Percentiles rank a stretch among this genome's conserved stretches.
Conservation (phyloP, 163 green algal species). For the Chlamydomonas reinhardtii region DNA sequence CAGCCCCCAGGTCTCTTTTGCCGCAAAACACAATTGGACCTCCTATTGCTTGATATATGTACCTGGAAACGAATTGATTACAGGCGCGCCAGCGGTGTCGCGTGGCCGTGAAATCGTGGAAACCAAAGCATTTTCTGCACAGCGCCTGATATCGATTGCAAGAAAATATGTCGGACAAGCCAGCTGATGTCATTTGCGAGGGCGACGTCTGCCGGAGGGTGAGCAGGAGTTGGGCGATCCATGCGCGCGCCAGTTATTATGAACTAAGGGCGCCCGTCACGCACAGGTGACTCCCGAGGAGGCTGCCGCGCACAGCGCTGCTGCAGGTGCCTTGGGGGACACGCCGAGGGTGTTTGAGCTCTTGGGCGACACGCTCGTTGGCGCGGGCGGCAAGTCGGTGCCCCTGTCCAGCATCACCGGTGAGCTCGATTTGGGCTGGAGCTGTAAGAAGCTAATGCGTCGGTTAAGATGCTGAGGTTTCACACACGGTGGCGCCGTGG, state of each 20-base stretch:
- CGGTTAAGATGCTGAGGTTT: too few species aligned
- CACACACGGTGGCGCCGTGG: too few species aligned
- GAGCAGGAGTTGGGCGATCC: not conserved
- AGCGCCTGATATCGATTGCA: too few species aligned
- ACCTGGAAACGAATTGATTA: too few species aligned
- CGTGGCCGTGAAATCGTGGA: too few species aligned
- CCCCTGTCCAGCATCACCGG: slow-evolving; percentile 27
- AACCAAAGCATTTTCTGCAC: too few species aligned
- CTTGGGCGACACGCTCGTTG: not conserved
- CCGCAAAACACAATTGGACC: too few species aligned
- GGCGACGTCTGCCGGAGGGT: slow-evolving; percentile 37
- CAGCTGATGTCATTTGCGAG: slow-evolving; percentile 28
- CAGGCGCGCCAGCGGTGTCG: too few species aligned
- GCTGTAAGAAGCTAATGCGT: too few species aligned
- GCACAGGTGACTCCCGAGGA: slow-evolving; percentile 31
- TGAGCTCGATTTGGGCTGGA: not conserved
- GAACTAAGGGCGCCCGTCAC: not conserved
- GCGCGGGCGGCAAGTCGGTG: slow-evolving; percentile 1
- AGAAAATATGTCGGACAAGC: slow-evolving; percentile 4
- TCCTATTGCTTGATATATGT: too few species aligned
- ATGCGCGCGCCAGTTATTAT: too few species aligned
- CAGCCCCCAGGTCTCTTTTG: too few species aligned
- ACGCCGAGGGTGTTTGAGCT: slow-evolving; percentile 13
- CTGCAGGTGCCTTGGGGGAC: not conserved
- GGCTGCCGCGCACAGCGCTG: not conserved